Evolutionary conservation across 2,329 filamentous ascomycete genomes (phyloP).

Genomic region (Pleurostoma richardsiae): DNA sequence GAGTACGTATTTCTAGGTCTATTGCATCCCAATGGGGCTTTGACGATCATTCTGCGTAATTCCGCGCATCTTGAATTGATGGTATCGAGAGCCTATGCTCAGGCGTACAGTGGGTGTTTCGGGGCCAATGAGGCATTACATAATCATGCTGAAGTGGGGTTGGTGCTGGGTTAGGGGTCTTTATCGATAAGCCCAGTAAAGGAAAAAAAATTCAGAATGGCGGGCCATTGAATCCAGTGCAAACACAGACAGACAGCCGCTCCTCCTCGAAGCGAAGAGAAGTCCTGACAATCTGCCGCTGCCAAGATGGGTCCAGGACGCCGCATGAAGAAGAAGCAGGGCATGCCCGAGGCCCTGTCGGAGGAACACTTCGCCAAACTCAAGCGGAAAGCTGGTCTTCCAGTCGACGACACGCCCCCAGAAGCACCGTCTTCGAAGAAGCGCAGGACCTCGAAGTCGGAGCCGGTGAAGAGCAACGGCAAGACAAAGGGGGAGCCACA

Average conservation of each 20-base stretch:
- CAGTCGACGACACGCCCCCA: slow-evolving; percentile 50
- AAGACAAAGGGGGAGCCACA: slow-evolving; percentile 14
- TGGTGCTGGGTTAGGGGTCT: too few species aligned
- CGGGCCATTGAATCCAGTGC: not conserved
- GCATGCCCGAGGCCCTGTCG: slow-evolving; percentile 74
- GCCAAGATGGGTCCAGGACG: slow-evolving; percentile 78
- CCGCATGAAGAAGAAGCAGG: slow-evolving; percentile 95
- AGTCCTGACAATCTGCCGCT: not conserved
- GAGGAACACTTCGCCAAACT: slow-evolving; percentile 71
- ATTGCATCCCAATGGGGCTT: too few species aligned
- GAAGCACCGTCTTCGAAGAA: slow-evolving; percentile 60
- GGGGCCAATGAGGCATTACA: too few species aligned
- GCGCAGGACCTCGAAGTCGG: slow-evolving; percentile 27
- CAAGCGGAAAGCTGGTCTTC: slow-evolving; percentile 79
- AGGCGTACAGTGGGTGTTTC: too few species aligned
- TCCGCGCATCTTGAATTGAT: too few species aligned
- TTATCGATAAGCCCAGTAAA: not conserved
- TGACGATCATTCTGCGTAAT: too few species aligned
- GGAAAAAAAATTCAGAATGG: not conserved
- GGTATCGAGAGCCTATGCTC: too few species aligned
- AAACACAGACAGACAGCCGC: not conserved
- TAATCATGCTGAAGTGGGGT: too few species aligned
- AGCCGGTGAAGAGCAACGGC: slow-evolving; percentile 27
- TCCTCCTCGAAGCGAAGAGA: not conserved
- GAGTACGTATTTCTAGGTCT: too few species aligned